Evolutionary conservation across 345 rosid genomes (phyloP), one percentile per base, ranked within the genome.

Genomic region (Melaleuca quinquenervia): DNA sequence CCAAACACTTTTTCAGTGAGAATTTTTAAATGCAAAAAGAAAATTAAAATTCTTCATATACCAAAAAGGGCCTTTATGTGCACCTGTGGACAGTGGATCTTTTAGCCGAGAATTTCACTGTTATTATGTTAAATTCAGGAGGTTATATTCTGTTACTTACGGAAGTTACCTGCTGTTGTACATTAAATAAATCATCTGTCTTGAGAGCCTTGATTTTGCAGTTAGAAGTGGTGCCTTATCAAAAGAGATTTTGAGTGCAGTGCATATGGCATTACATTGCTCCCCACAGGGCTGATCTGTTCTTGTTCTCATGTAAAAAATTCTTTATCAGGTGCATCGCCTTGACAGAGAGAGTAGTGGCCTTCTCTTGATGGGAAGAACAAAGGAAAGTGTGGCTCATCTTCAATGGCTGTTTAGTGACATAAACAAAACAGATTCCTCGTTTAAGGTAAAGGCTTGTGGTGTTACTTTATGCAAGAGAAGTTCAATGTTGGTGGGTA

Each of bases 311-410:
- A 75, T 55, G 58, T 83, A 24, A 5, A 24, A 62, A 87, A 49
- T 18, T 70, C 45, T 64, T 84, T 86, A 58, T 87, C 88, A 96
- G 99, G 98, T 95, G 86, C 98, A 95, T 85, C 98, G 98, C 75
- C 97, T 95, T 74, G 99, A 95, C 85, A 91, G 96, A 90, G 99
- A 96, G 90, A 93, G 93, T 87, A 96, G 99, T 53, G 99, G 99
- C 80, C 93, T 96, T 84, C 90, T 95, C 85, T 88, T 96, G 82
- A 88, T 95, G 96, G 98, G 97, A 50, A 91, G 99, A 88, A 92
- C 94, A 52, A 92, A 91, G 91, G 96, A 95, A 90, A 96, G 96
- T 84, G 87, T 91, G 18, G 87, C 88, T 87, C 90, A 85, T 90
- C 98, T 96, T 86, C 96, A 93, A 84, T 92, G 92, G 85, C 89